Conservation (phyloP, 306 rosid genomes). For the Quercus suber region DNA sequence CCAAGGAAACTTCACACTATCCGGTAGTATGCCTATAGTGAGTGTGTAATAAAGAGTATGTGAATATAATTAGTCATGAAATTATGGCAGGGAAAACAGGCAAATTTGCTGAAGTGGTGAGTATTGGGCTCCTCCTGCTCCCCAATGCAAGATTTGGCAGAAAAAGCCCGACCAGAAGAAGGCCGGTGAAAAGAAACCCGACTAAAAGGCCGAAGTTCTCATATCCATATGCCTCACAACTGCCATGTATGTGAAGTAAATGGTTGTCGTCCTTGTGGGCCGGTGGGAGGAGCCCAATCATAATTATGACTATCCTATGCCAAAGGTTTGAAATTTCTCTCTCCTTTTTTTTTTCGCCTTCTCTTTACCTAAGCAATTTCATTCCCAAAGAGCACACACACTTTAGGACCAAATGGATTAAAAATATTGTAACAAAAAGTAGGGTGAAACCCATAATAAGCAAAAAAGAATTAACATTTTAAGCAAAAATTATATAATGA, state of each 20-base stretch:
- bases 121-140: conserved; percentile 52
- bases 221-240: conserved; percentile 3
- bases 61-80: neutral
- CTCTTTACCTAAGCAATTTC: too few species aligned
- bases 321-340: too few species aligned
- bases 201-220: neutral
- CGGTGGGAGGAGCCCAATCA: conserved; percentile 41
- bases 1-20: conserved; percentile 50
- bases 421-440: too few species aligned
- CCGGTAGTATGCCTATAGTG: conserved; percentile 54
- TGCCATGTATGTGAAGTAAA: conserved; percentile 1
- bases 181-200: conserved; percentile 15
- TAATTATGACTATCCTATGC: neutral
- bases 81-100: conserved; percentile 52
- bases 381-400: too few species aligned
- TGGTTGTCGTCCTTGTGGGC: conserved; percentile 12
- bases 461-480: too few species aligned
- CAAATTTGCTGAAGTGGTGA: conserved; percentile 46
- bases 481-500: too few species aligned
- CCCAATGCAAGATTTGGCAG: conserved; percentile 15
- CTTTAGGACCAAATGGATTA: too few species aligned
- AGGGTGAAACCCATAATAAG: too few species aligned
- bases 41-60: too few species aligned
- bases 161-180: conserved; percentile 36
- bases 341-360: too few species aligned